A percentile compares a stretch with the other conserved stretches of the same genome.
Evolutionary conservation across 2,329 filamentous ascomycete genomes (phyloP).

Genomic region (Harringtonia aguacate): DNA sequence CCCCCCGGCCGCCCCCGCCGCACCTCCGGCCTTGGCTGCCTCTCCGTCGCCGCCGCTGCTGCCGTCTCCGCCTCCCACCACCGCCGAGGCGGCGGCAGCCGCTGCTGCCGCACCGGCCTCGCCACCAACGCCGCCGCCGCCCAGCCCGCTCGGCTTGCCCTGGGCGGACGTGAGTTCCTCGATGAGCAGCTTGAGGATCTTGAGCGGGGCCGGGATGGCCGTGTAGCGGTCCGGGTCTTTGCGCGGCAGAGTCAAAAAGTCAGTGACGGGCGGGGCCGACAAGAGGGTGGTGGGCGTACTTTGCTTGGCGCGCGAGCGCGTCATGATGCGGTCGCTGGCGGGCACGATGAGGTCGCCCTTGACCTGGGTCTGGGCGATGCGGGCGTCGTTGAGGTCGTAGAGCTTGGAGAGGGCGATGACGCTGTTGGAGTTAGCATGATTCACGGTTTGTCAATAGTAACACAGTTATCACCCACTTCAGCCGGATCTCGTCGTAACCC

Average conservation of each 20-base stretch:
- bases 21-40: no score
- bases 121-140: constrained; percentile 16
- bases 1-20: not conserved
- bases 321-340: constrained; percentile 79
- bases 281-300: constrained; percentile 38
- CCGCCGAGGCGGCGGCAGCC: constrained; percentile 32
- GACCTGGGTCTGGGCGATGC: constrained; percentile 68
- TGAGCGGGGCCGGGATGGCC: constrained; percentile 75
- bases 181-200: constrained; percentile 92
- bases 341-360: constrained; percentile 85
- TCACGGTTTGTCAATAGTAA: constrained; percentile 13
- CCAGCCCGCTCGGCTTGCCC: constrained; percentile 39
- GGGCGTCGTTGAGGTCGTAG: constrained; percentile 74
- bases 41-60: constrained; percentile 45
- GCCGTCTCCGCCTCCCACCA: constrained; percentile 27
- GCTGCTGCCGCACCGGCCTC: constrained; percentile 39
- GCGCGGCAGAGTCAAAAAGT: constrained; percentile 16
- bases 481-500: constrained; percentile 94
- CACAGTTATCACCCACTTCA: constrained; percentile 57
- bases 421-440: constrained; percentile 33
- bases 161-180: constrained; percentile 81
- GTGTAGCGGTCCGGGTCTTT: constrained; percentile 83
- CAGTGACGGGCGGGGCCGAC: constrained; percentile 8
- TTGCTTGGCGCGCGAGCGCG: constrained; percentile 76
- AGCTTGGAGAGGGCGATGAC: constrained; percentile 89